Base-by-base conservation (phyloP, 2,329 filamentous ascomycete genomes). In the Aspergillus oerlinghausenensis region DNA sequence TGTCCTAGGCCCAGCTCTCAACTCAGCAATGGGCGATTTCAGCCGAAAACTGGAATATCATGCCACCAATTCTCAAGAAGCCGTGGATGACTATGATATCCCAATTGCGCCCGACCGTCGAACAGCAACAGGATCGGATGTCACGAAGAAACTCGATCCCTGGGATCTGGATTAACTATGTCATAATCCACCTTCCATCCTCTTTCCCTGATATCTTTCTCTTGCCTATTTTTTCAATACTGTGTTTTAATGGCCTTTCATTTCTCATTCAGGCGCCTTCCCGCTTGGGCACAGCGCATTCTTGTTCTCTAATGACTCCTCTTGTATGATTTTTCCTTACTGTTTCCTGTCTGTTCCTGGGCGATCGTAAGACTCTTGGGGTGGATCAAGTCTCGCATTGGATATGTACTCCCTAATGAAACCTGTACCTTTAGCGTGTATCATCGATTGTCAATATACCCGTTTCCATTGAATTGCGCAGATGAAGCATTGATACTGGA, bases 51-150 rank as follows among this genome's bases (percentile, higher is more conserved):
- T 54, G 32, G 62, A 60, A 52, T 64, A 55, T 11, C 62, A 52
- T 49, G 19, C 47, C 45, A 55, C 49, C 3, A 50, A 57, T 49
- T 62, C 59, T 14, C 60, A 62, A n/a, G 65, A 69, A 40, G 62
- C 66, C 14, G 70, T 72, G 48, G 73, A 76, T 63, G 75, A 75
- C 53, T 75, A 70, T 54, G 72, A 70, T 45, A 67, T 75, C 49
- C 74, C 74, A 47, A 64, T 74, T 52, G 65, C 69, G 5, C 68
- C 66, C 10, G 69, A 70, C 38, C 54, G 54, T 23, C 61, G 60
- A 4, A 55, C 52, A 21, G 52, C 51, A 21, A 47, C 53, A 2
- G 61, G 67, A 14, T 67, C 68, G 3, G 64, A 64, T 25, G 61
- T 64, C 17, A 59, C 47, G 53, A 61, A 54, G 43, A 65, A 64